A percentile compares a stretch with the other conserved stretches of the same genome.
Evolutionary conservation across 768 basidiomycete species (phyloP).

Genomic region (Termitomyces sp.): DNA sequence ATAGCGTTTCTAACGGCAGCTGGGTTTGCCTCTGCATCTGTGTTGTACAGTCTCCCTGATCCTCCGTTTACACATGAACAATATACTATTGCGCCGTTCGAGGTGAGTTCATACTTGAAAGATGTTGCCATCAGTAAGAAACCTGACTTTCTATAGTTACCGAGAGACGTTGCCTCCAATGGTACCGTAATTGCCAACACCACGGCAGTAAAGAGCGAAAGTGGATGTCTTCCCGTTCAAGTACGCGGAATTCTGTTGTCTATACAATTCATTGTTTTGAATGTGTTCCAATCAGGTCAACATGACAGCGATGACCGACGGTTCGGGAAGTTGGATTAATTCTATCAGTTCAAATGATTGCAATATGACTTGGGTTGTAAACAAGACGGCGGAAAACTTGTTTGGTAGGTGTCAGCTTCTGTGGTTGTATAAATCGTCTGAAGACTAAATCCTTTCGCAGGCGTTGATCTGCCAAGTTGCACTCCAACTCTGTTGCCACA

Average conservation of each 20-base stretch:
- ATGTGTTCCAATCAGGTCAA: constrained; percentile 24
- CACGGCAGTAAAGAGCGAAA: constrained; percentile 41
- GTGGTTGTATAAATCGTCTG: neutral
- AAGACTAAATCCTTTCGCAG: constrained; percentile 12
- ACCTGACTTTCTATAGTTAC: constrained; percentile 27
- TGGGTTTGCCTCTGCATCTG: constrained; percentile 49
- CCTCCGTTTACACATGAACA: constrained; percentile 43
- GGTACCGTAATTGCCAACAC: constrained; percentile 49
- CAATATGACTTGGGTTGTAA: constrained; percentile 35
- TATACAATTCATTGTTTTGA: neutral
- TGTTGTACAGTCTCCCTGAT: constrained; percentile 40
- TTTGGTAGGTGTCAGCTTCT: constrained; percentile 34
- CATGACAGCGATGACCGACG: constrained; percentile 29
- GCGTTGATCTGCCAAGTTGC: constrained; percentile 28
- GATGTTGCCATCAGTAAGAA: neutral
- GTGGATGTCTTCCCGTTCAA: constrained; percentile 36
- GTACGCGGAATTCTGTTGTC: constrained; percentile 23
- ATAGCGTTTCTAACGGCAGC: constrained; percentile 51
- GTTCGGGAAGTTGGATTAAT: constrained; percentile 38
- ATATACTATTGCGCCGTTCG: constrained; percentile 45
- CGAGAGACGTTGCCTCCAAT: constrained; percentile 31
- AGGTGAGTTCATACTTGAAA: constrained; percentile 26
- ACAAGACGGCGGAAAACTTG: constrained; percentile 32
- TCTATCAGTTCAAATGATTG: constrained; percentile 37
- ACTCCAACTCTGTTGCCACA: constrained; percentile 22